Evolutionary conservation across 441 rosid species (phyloP), one percentile per base, ranked within the genome.

Genomic region (Gossypium laxum): DNA sequence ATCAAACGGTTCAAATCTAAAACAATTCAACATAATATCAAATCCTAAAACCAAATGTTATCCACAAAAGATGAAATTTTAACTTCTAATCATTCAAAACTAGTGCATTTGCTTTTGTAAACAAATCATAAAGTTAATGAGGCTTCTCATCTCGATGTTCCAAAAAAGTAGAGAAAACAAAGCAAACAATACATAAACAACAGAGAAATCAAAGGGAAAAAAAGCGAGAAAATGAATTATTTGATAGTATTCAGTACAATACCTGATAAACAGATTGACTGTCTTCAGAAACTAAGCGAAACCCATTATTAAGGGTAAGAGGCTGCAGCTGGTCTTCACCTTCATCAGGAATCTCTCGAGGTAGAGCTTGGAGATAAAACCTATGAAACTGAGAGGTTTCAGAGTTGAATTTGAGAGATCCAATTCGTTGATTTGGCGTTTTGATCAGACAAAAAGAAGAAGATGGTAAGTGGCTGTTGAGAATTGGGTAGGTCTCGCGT

Each of bases 231-330:
- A 71, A 54, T 28, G 47, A 34, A 54, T 21, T 48, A 55, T 64
- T 21, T 11, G 14, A 19, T 19, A 10, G 14, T 22, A 21, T 55
- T 55, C 21, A 30, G 59, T 32, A 45, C 22, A 43, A 28, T 75
- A 93, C 98, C 90, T 87, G 76, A 51, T 88, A 74, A 21, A 84
- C 67, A 61, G 91, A 88, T 69, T 80, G 65, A 12, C 65, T 15
- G 34, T 82, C 89, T 21, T 67, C 86, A 64, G 89, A 82, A 64
- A 81, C 77, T 18, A 84, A 77, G 75, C 73, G 80, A 73, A 77
- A 74, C 57, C 85, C 89, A 73, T 68, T 74, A 67, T 77, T 75
- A 59, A 61, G 68, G 2, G 85, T 47, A 14, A n/a, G n/a, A 45
- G 56, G 17, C 38, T 24, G 68, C 14, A 26, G 68, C 64, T 75